Evolutionary conservation across 2,329 filamentous ascomycete genomes (phyloP).

Genomic region (Tolypocladium guangdongense): DNA sequence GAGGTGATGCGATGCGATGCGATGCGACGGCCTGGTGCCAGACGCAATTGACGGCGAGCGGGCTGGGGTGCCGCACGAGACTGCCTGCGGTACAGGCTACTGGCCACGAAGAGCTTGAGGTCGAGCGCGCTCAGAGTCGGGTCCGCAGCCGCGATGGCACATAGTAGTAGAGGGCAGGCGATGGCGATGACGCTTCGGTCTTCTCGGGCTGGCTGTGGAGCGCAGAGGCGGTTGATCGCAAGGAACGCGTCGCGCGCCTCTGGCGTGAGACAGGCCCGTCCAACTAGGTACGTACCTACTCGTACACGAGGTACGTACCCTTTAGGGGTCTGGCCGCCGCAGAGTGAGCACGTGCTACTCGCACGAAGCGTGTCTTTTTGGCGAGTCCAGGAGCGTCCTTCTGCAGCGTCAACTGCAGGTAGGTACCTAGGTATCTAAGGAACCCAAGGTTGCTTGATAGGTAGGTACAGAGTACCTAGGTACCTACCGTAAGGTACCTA

Average conservation of each 20-base stretch:
- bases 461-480: too few species aligned
- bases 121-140: background rate
- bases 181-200: background rate
- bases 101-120: background rate
- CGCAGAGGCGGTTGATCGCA: background rate
- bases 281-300: background rate
- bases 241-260: constrained; percentile 1
- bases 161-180: background rate
- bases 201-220: background rate
- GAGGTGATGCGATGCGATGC: background rate
- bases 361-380: too few species aligned
- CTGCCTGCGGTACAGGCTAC: background rate
- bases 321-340: background rate
- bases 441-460: too few species aligned
- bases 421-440: too few species aligned
- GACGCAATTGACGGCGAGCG: background rate
- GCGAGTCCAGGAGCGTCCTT: too few species aligned
- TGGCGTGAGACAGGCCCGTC: background rate
- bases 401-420: background rate
- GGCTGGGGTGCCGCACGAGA: background rate
- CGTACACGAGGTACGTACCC: too few species aligned
- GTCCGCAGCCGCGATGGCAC: background rate
- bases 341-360: too few species aligned
- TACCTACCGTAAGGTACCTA: too few species aligned
- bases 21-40: background rate